phyloP scores from a whole-genome alignment of 768 basidiomycete species.

The Xerocomellus intermedius region DNA sequence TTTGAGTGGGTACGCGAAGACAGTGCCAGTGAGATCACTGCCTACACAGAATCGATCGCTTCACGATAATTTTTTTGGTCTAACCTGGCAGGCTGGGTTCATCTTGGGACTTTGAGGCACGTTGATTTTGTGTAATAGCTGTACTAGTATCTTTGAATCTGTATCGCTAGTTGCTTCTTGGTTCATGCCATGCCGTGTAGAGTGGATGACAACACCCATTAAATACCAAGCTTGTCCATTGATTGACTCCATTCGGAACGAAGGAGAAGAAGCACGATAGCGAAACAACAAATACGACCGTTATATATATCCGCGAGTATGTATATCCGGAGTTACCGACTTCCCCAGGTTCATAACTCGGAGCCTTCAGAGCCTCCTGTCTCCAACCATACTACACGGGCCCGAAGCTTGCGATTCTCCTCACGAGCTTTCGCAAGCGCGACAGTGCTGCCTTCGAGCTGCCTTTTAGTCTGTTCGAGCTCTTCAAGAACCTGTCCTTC shows the following conservation, averaged over 20 bases:
- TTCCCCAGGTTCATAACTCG: constrained; percentile 27
- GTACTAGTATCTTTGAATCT: not conserved
- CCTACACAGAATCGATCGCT: constrained; percentile 18
- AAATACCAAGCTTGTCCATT: constrained; percentile 2
- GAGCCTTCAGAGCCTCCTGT: constrained; percentile 35
- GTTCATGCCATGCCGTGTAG: not conserved
- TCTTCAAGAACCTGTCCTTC: constrained; percentile 52
- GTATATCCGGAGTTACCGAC: constrained; percentile 6
- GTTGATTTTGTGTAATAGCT: not conserved
- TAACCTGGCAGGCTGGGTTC: constrained; percentile 3
- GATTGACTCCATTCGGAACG: constrained; percentile 6
- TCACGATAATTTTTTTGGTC: constrained; percentile 13
- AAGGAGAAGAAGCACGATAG: constrained; percentile 1
- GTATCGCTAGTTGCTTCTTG: constrained; percentile 15
- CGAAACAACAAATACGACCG: constrained; percentile 13
- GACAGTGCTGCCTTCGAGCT: constrained; percentile 45
- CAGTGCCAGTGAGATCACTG: constrained; percentile 25
- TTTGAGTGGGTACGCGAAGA: constrained; percentile 57
- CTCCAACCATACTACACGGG: constrained; percentile 36
- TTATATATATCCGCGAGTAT: constrained; percentile 6
- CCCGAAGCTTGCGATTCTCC: constrained; percentile 55
- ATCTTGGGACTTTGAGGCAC: not conserved
- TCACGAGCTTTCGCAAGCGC: constrained; percentile 45
- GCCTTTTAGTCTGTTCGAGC: constrained; percentile 46
- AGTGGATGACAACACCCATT: constrained; percentile 1